A percentile compares a stretch with the other conserved stretches of the same genome.
Conservation (phyloP, 2,329 filamentous ascomycete genomes). For the Ascochyta lentis region DNA sequence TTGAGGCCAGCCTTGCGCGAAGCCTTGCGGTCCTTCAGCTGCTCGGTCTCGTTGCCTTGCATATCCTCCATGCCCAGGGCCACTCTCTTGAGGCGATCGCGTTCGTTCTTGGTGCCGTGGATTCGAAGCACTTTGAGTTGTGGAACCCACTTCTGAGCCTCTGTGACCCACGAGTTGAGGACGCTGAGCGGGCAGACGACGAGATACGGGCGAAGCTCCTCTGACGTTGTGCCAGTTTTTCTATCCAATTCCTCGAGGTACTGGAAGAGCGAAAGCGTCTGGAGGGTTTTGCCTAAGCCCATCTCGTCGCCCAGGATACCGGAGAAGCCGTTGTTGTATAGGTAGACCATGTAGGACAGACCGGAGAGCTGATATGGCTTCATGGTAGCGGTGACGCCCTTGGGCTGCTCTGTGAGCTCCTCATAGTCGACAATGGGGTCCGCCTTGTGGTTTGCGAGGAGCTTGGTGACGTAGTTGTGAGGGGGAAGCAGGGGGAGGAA, state of each 20-base stretch:
- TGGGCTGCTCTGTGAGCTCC: constrained; percentile 52
- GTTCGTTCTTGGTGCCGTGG: constrained; percentile 85
- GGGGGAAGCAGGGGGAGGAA: constrained; percentile 57
- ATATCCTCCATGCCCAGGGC: constrained; percentile 55
- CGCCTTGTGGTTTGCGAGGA: constrained; percentile 33
- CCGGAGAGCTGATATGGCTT: constrained; percentile 99
- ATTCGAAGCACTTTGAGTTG: constrained; percentile 86
- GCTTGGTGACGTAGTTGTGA: constrained; percentile 53
- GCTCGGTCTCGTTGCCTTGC: constrained; percentile 61
- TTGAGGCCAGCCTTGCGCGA: constrained; percentile 74
- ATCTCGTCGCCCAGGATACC: constrained; percentile 98
- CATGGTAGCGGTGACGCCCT: constrained; percentile 61
- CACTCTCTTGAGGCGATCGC: constrained; percentile 72
- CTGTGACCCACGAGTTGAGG: constrained; percentile 95
- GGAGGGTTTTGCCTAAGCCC: constrained; percentile 99
- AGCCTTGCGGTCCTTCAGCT: constrained; percentile 87
- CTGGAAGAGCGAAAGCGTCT: constrained; percentile 95
- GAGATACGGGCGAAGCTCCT: constrained; percentile 86
- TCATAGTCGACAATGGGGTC: constrained; percentile 49
- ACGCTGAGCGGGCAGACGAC: constrained; percentile 97
- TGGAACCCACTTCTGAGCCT: constrained; percentile 98
- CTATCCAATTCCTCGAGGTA: constrained; percentile 94
- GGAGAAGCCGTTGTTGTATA: constrained; percentile 99
- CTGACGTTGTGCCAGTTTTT: constrained; percentile 41
- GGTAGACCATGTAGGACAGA: constrained; percentile 96